phyloP scores from a whole-genome alignment of 768 basidiomycete species.

The Tricholoma terreum region DNA sequence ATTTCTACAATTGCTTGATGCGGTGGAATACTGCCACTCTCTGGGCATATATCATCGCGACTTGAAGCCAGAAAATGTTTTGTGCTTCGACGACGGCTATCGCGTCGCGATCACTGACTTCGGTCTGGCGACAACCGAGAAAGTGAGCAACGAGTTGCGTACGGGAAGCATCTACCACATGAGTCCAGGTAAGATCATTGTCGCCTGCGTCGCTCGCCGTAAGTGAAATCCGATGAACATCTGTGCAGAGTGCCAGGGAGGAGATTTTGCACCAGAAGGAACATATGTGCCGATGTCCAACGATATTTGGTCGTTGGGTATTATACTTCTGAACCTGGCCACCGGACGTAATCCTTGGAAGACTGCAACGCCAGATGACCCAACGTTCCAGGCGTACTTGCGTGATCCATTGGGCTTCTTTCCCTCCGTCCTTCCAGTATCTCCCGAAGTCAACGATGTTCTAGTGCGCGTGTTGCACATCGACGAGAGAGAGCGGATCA shows the following conservation, averaged over 20 bases:
- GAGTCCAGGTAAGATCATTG: conserved; percentile 66
- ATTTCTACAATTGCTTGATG: conserved; percentile 91
- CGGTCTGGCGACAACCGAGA: conserved; percentile 88
- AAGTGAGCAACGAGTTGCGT: conserved; percentile 81
- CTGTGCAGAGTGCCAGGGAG: conserved; percentile 80
- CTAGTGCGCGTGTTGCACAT: conserved; percentile 71
- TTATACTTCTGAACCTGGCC: conserved; percentile 93
- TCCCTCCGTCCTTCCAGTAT: conserved; percentile 81
- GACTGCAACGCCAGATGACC: conserved; percentile 76
- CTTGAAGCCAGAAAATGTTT: conserved; percentile 94
- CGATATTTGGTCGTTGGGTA: conserved; percentile 95
- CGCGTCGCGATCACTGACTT: conserved; percentile 91
- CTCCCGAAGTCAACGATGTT: conserved; percentile 66
- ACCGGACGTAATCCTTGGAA: conserved; percentile 97
- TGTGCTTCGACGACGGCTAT: conserved; percentile 78
- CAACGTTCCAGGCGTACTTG: conserved; percentile 87
- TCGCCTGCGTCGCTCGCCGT: conserved; percentile 8
- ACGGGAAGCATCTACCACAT: conserved; percentile 99
- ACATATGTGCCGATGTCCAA: conserved; percentile 85
- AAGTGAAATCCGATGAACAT: conserved; percentile 19
- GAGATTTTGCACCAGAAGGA: conserved; percentile 56
- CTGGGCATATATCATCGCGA: conserved; percentile 95
- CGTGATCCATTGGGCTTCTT: conserved; percentile 76
- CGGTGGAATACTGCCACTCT: conserved; percentile 89
- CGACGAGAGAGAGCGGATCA: conserved; percentile 59